Base-by-base conservation (phyloP, 2,329 filamentous ascomycete species). In the Biscogniauxia sp. region DNA sequence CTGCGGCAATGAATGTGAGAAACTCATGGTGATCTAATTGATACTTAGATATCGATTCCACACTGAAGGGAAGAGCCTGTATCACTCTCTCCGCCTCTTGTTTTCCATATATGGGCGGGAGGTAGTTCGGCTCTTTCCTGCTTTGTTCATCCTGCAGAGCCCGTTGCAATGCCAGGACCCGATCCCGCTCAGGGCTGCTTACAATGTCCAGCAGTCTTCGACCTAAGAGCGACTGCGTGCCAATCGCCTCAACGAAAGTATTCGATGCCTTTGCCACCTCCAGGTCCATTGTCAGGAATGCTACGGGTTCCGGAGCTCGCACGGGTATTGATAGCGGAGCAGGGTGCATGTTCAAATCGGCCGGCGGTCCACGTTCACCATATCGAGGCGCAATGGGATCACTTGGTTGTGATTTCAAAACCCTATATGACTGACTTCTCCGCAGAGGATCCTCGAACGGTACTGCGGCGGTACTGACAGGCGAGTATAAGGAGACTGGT, bases 61-160 rank as follows among this genome's bases (percentile, higher is more conserved):
- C 64, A 11, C 75, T 76, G 66, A 88, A 86, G 0, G 82, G 80
- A 15, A 88, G 77, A 1, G 77, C 75, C 59, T 84, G 80, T 32
- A 88, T 82, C 17, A 85, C 79, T 25, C 81, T 77, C 23, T 84
- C 81, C 55, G 84, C 81, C 60, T 84, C 80, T 54, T 79, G 75
- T 64, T 80, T 81, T 45, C 78, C 80, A 61, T 85, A 80, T n/a
- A 88, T 88, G 1, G 86, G 86, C 3, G 86, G 86, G 20, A 88
- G 77, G 69, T 88, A 88, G 53, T 84, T 85, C 19, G 86, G 85
- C 28, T 87, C 84, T 58, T 80, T 84, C 65, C 80, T 77, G 32
- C 78, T 75, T 61, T 86, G 84, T 65, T 89, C 86, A 17, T 83
- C 81, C 56, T 84, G 79, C 53, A 89, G 77, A 55, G 79, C 77